Evolutionary conservation across 2,329 filamentous ascomycete species (phyloP), one percentile per base, ranked within the genome.

Genomic region (Metarhizium robertsii): DNA sequence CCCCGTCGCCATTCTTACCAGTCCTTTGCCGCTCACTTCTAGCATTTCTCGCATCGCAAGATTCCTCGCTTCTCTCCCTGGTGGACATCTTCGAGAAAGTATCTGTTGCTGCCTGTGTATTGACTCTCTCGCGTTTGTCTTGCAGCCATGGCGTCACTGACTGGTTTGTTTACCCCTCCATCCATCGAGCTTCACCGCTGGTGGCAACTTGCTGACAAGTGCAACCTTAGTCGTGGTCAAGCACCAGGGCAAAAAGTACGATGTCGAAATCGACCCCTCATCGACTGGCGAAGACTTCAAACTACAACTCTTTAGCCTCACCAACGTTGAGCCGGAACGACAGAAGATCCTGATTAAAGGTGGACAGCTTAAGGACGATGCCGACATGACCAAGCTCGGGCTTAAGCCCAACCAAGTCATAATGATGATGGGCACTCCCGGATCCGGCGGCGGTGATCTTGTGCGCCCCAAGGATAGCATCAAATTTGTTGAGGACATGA

Each of bases 401-500:
- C 84, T 95, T 64, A 97, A 96, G 78, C 77, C 88, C 38, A 88
- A 88, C 55, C 90, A 95, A 71, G 81, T 78, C 25, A 88, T 99
- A 69, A 95, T 96, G 85, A 95, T 99, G 88, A 90, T 99, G 81
- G 95, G 95, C 42, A 94, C 90, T 3, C 88, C 92, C 4, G 85
- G 87, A 20, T 84, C 82, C 14, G 84, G 81, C 52, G 79, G 79
- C 46, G 75, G 72, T 38, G 78, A 73, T 20, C 77, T 88, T 34
- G 77, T 86, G 57, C 84, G 87, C 53, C 94, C 94, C 36, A 88
- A 87, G 67, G 87, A 95, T 66, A 79, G 82, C 62, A 79, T 92
- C 66, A 94, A 88, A 71, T 99, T 99, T 65, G 74, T 95, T 60
- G 94, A 99, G 73, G 94, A 99, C 70, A 96, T 99, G 92, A 95